Evolutionary conservation across 2,329 filamentous ascomycete species (phyloP).

Genomic region (Celoporthe dispersa): DNA sequence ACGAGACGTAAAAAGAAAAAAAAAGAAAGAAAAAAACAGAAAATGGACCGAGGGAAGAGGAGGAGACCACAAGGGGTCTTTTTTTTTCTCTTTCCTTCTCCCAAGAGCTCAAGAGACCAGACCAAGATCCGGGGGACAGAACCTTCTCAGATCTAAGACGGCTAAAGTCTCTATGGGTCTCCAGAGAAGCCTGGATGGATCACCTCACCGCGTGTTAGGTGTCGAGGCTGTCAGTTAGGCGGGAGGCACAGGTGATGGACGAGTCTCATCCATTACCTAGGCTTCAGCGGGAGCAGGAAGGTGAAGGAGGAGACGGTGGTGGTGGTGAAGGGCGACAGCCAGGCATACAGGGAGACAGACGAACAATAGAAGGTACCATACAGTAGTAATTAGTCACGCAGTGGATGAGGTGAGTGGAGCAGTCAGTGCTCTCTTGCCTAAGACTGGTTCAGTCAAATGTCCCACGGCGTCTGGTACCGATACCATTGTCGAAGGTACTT

Average conservation of each 20-base stretch:
- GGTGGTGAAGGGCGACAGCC: not conserved
- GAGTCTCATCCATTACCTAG: not conserved
- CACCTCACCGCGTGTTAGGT: not conserved
- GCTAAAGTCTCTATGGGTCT: not conserved
- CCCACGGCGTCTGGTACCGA: not conserved
- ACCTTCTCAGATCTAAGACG: not conserved
- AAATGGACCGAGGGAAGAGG: not conserved
- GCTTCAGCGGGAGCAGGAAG: not conserved
- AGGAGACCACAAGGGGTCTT: not conserved
- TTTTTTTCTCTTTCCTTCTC: too few species aligned
- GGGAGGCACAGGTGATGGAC: not conserved
- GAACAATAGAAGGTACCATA: not conserved
- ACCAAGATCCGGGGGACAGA: not conserved
- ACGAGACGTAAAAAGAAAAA: too few species aligned
- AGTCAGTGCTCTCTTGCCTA: not conserved
- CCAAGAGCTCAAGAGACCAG: too few species aligned
- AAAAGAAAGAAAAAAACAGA: too few species aligned
- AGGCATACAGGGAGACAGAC: not conserved
- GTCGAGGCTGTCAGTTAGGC: not conserved
- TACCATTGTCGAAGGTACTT: not conserved
- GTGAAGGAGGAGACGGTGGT: not conserved
- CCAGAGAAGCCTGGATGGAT: not conserved
- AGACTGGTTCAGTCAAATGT: not conserved
- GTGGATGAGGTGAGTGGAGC: conserved; percentile 4
- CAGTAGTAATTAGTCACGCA: not conserved